Base-by-base conservation (phyloP, 768 basidiomycete species). In the Hericium coralloides region DNA sequence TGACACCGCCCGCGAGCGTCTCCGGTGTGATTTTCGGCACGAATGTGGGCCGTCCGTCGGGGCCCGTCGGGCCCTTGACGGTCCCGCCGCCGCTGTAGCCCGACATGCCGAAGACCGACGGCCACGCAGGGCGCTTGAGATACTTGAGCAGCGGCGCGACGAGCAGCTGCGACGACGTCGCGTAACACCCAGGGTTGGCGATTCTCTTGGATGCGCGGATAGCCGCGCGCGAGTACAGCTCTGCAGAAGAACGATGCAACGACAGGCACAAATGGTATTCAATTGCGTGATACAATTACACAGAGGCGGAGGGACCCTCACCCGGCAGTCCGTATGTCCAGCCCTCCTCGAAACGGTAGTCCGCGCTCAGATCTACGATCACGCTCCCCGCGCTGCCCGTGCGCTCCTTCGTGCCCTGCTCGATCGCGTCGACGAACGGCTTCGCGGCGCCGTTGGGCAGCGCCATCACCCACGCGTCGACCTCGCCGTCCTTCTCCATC, bases 271-370 rank as follows among this genome's bases (percentile, higher is more conserved):
- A 62, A 68, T 59, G 67, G 69, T 67, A 68, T 66, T 63, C 57
- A 68, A 68, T 65, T 61, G 18, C 41, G 15, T 43, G 18, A 17
- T 45, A 45, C 43, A 55, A 63, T 70, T 71, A 76, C 69, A 72
- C 51, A 57, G 62, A 69, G 69, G 72, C 70, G 72, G 49, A 50
- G 25, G 73, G 68, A 66, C 64, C 75, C 93, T 92, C 81, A 99
- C 95, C 95, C 71, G 97, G 97, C 72, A 99, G 84, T 64, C 97
- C 97, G 69, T 99, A 99, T 61, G 89, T 89, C 97, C 97, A 99
- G 52, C 80, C 88, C 47, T 84, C 75, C 77, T 98, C 94, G 70
- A 98, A 98, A 62, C 97, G 78, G 71, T 92, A 93, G 71, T 99
- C 97, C 22, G 95, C 97, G 65, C 92, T 81, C 59, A 99, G 73